phyloP scores from a whole-genome alignment of 345 rosid genomes.

The Gossypium anomalum region DNA sequence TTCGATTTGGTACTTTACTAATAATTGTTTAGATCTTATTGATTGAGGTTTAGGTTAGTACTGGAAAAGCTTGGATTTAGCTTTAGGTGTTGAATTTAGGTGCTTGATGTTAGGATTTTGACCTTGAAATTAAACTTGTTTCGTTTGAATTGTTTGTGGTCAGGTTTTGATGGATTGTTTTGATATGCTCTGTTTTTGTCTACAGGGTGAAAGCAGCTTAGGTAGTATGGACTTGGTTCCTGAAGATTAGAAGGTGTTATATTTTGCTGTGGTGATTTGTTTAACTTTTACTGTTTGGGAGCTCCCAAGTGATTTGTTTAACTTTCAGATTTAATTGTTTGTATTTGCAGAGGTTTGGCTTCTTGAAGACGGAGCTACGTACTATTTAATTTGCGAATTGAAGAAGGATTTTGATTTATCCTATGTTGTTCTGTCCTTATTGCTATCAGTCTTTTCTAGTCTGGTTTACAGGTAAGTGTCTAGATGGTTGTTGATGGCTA shows the following conservation, averaged over 20 bases:
- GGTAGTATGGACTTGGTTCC: conserved; percentile 6
- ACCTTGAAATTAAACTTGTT: not conserved
- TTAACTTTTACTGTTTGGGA: conserved; percentile 14
- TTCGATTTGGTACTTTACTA: not conserved
- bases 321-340: conserved; percentile 22
- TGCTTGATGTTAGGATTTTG: conserved; percentile 35
- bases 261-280: conserved; percentile 8
- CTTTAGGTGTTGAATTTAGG: conserved; percentile 3
- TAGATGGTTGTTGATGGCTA: conserved; percentile 48
- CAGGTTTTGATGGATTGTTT: not conserved
- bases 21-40: conserved; percentile 11
- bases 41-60: not conserved
- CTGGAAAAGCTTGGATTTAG: not conserved
- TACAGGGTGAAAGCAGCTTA: conserved; percentile 17
- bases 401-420: conserved; percentile 22
- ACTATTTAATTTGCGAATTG: conserved; percentile 26
- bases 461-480: conserved; percentile 37
- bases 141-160: not conserved
- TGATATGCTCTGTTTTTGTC: conserved; percentile 20
- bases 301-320: conserved; percentile 15
- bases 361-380: conserved; percentile 31
- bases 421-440: conserved; percentile 19
- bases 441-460: conserved; percentile 28
- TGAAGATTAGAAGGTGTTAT: conserved; percentile 4
- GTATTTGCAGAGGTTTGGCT: conserved; percentile 23